A percentile compares a stretch with the other conserved stretches of the same genome.
These are phyloP conservation scores for Boehmeria nivea DNA, from an alignment of 306 rosid species.

Conservation along the genomic window DNA sequence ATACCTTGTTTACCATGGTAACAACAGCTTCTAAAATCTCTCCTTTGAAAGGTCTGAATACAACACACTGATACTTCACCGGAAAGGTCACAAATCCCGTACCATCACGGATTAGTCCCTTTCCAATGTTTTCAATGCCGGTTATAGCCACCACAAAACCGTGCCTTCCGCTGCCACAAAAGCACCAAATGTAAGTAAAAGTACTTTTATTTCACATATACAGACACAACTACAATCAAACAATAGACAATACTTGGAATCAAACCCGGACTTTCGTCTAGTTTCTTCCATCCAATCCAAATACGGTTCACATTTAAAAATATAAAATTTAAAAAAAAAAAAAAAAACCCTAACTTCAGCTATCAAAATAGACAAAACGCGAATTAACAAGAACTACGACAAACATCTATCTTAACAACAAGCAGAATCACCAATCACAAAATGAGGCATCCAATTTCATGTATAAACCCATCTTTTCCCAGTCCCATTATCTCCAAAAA, in stretches of 20 bases:
- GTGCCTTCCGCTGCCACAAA: conserved; percentile 71
- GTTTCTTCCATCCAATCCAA: no score
- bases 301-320: no score
- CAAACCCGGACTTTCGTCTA: not conserved
- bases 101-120: conserved; percentile 86
- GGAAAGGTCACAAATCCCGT: conserved; percentile 97
- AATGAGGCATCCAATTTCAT: no score
- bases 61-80: conserved; percentile 94
- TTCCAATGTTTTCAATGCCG: conserved; percentile 81
- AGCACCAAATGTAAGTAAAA: conserved; percentile 2
- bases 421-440: no score
- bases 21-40: conserved; percentile 97
- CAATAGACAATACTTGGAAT: no score
- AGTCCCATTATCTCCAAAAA: no score
- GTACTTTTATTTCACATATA: not conserved
- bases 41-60: conserved; percentile 91
- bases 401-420: no score
- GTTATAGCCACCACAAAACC: conserved; percentile 97
- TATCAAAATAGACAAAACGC: no score
- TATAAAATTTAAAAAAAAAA: no score
- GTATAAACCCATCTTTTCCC: no score
- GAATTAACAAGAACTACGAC: no score
- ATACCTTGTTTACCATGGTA: conserved; percentile 94
- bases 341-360: no score
- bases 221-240: not conserved